A percentile compares a stretch with the other conserved stretches of the same genome.
phyloP scores from a whole-genome alignment of 305 asterid species.

The Solanum aculeatissimum region DNA sequence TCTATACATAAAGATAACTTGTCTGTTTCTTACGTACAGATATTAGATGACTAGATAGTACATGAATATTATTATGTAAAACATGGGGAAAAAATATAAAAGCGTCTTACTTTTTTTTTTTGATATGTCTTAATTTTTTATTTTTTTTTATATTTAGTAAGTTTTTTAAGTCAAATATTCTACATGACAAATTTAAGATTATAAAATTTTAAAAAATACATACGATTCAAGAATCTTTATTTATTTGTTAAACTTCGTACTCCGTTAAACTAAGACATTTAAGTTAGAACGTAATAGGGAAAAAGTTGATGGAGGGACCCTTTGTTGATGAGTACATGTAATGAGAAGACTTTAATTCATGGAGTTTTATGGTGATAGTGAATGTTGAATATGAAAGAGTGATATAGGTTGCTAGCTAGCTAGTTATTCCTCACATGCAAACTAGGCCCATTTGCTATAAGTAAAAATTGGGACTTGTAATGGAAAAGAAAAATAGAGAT shows the following conservation, averaged over 20 bases:
- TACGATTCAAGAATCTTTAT: not conserved
- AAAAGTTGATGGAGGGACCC: constrained; percentile 3
- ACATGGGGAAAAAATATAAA: not conserved
- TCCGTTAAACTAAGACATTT: not conserved
- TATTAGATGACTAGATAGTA: not conserved
- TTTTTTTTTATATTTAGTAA: too few species aligned
- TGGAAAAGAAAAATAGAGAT: constrained; percentile 2
- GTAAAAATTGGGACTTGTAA: constrained; percentile 2
- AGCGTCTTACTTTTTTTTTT: too few species aligned
- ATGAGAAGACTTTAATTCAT: not conserved
- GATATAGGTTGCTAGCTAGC: not conserved
- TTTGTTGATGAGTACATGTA: not conserved
- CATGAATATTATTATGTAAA: not conserved
- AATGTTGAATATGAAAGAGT: constrained; percentile 20
- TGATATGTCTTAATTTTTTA: too few species aligned
- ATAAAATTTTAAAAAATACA: too few species aligned
- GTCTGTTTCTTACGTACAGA: constrained; percentile 21
- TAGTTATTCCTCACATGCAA: constrained; percentile 22
- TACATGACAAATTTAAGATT: too few species aligned
- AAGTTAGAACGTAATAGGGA: not conserved
- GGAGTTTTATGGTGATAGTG: constrained; percentile 19
- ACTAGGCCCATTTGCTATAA: constrained; percentile 16
- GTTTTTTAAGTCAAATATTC: too few species aligned
- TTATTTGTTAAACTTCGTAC: not conserved
- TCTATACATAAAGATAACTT: constrained; percentile 12